Conservation (phyloP, 306 rosid species). For the Begonia peltatifolia region DNA sequence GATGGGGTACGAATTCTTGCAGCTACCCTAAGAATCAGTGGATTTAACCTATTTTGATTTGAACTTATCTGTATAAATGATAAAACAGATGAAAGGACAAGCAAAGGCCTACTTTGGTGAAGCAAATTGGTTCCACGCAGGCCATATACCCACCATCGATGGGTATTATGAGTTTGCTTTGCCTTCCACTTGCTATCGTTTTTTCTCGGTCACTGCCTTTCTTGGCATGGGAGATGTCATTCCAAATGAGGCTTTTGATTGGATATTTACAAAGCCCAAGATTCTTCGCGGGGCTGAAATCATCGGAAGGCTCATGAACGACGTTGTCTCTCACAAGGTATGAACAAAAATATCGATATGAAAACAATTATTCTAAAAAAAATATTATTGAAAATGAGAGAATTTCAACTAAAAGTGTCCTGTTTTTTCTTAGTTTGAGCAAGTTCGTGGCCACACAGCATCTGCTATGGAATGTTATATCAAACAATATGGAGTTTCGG, state of each 20-base stretch:
- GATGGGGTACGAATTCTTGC: conserved; percentile 6
- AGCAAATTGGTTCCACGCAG: conserved; percentile 27
- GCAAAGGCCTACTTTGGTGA: conserved; percentile 19
- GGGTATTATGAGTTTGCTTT: conserved; percentile 16
- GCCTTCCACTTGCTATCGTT: neutral
- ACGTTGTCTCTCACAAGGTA: conserved; percentile 11
- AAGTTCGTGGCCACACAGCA: conserved; percentile 20
- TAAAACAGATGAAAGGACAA: conserved; percentile 3
- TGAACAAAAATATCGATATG: neutral
- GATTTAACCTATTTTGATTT: too few species aligned
- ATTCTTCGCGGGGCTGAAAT: conserved; percentile 5
- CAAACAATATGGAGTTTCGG: conserved; percentile 8
- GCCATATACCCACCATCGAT: conserved; percentile 17
- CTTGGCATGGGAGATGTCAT: conserved; percentile 12
- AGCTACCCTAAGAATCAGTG: too few species aligned
- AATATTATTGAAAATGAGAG: neutral
- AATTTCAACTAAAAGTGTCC: neutral
- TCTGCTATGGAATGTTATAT: conserved; percentile 31
- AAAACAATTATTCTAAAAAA: neutral
- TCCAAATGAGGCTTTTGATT: conserved; percentile 8
- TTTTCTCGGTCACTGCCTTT: conserved; percentile 3
- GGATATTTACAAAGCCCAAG: conserved; percentile 2
- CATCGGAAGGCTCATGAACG: conserved; percentile 7
- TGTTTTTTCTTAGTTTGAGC: conserved; percentile 3
- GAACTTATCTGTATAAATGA: too few species aligned